Evolutionary conservation across 2,329 filamentous ascomycete genomes (phyloP), one percentile per base, ranked within the genome.

Genomic region (Dendryphion nanum): DNA sequence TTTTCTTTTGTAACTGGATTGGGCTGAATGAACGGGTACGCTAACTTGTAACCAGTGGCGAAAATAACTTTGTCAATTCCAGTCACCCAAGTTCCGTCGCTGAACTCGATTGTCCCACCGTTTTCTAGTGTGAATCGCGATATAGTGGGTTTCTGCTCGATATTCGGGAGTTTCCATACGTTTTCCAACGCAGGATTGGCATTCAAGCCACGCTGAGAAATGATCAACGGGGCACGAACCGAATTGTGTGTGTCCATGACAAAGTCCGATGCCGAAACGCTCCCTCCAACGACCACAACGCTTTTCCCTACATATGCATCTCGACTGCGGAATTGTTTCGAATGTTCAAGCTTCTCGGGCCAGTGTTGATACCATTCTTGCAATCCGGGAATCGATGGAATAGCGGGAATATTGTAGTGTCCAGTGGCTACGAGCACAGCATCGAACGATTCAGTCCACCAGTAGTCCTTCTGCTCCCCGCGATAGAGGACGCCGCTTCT

Each of bases 401-500:
- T 70, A 57, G 77, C 82, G 0, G 84, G 82, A 2, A 83, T 77
- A 5, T 77, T 77, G 59, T 86, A 90, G 62, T 91, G 86, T 0
- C 87, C 87, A 38, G 79, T 86, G 10, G 86, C 84, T 13, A 88
- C 77, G 2, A 90, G 78, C 5, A 91, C 76, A 3, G 86, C 86
- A 60, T 91, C 86, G 16, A 70, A 71, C 0, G 41, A 45, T 43
- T 72, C 62, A 16, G 56, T 43, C 68, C 64, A 67, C 66, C 65
- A 68, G 45, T 59, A 52, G 33, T 66, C 56, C 7, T 37, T 44
- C 21, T 30, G 18, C 26, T 41, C 19, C 4, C 35, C 41, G 12
- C 32, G 37, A 10, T 39, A 33, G 6, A 35, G 14, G 8, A 40
- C 33, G 15, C 35, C 35, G 2, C 30, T 37, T 16, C 30, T 34